phyloP scores from a whole-genome alignment of 352 stramenopile genomes.

The Pythium dissimile region DNA sequence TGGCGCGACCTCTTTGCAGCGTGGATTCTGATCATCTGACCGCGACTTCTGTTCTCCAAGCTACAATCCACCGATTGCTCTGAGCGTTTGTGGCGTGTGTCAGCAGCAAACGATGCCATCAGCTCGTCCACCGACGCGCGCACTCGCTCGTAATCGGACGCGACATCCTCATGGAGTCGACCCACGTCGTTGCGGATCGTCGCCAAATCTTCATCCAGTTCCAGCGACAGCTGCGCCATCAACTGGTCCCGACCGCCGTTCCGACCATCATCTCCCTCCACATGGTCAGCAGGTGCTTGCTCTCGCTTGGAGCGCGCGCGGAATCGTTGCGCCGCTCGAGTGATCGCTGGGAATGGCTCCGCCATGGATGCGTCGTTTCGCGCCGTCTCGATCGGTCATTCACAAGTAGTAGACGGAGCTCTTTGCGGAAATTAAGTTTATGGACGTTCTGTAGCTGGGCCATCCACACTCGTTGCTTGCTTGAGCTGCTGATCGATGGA shows the following conservation, averaged over 20 bases:
- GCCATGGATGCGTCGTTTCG: not conserved
- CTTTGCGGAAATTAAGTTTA: no score
- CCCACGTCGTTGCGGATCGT: conserved; percentile 7
- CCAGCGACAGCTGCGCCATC: not conserved
- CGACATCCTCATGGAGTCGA: conserved; percentile 1
- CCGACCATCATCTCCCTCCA: not conserved
- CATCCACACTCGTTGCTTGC: not conserved
- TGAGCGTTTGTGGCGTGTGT: not conserved
- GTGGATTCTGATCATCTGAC: no score
- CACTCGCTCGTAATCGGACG: not conserved
- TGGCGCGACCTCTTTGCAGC: no score
- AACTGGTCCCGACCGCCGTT: not conserved
- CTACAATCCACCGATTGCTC: not conserved
- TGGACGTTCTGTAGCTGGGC: not conserved
- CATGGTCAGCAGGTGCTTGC: not conserved
- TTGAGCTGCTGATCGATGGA: not conserved
- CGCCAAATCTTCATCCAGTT: conserved; percentile 5
- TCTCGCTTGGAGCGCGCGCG: not conserved
- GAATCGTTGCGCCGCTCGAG: conserved; percentile 14
- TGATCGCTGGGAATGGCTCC: conserved; percentile 16
- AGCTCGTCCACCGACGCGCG: conserved; percentile 4
- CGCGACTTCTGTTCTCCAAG: not conserved
- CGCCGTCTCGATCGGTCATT: not conserved
- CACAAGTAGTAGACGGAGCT: no score
- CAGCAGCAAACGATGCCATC: conserved; percentile 4